Conservation (phyloP, 2,329 filamentous ascomycete genomes). For the Metarhizium brunneum region DNA sequence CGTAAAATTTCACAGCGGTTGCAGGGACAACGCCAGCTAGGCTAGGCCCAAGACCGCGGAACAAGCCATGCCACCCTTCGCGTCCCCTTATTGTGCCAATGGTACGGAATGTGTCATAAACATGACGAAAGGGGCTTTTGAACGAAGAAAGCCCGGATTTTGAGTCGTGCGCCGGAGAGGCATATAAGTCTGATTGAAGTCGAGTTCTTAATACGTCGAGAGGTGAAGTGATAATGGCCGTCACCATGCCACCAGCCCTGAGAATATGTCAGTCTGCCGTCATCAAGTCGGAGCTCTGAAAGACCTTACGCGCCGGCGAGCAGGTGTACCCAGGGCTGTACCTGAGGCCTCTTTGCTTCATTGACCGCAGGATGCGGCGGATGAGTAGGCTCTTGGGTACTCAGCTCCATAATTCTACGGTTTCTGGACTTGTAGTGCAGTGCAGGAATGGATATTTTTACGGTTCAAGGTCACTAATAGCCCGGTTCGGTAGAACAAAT, state of each 20-base stretch:
- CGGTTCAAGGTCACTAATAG: too few species aligned
- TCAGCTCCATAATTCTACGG: too few species aligned
- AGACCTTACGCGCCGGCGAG: conserved; percentile 67
- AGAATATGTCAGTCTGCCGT: background rate
- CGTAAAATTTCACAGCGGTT: conserved; percentile 61
- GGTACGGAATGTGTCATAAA: conserved; percentile 73
- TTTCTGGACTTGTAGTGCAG: too few species aligned
- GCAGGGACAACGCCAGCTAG: conserved; percentile 61
- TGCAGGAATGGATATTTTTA: too few species aligned
- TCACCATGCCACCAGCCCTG: conserved; percentile 75
- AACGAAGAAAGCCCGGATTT: background rate
- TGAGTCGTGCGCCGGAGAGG: background rate
- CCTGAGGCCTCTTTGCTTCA: background rate
- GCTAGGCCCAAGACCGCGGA: conserved; percentile 63
- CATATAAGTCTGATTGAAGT: conserved; percentile 77
- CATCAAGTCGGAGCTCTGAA: background rate
- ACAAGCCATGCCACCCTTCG: conserved; percentile 60
- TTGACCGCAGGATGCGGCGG: too few species aligned
- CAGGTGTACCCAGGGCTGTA: conserved; percentile 67
- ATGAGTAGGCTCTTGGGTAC: too few species aligned
- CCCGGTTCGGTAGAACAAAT: too few species aligned
- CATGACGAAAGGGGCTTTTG: conserved; percentile 34
- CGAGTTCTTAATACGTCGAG: conserved; percentile 82
- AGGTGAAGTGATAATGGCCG: conserved; percentile 71
- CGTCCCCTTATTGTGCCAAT: conserved; percentile 62